Evolutionary conservation across 768 basidiomycete genomes (phyloP).

Genomic region (Rhizopogon vesiculosus): DNA sequence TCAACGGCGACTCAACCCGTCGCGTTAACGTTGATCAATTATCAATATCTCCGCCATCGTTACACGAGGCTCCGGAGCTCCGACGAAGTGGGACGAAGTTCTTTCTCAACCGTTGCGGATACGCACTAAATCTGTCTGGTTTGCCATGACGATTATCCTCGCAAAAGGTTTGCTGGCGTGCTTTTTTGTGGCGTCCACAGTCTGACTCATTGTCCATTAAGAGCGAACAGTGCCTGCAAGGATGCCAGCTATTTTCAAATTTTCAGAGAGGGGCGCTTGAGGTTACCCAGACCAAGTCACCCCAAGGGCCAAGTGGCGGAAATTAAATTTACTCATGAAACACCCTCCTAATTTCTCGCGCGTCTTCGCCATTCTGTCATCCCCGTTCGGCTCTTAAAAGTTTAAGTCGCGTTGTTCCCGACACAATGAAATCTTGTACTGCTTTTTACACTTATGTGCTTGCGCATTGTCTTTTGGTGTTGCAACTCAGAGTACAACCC

Average conservation of each 20-base stretch:
- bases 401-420: too few relatives aligned
- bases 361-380: too few relatives aligned
- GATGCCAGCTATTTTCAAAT: too few relatives aligned
- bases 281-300: not conserved
- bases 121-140: not conserved
- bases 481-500: too few relatives aligned
- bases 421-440: too few relatives aligned
- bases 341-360: too few relatives aligned
- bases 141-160: constrained; percentile 1
- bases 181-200: too few relatives aligned
- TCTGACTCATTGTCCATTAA: not conserved
- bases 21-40: not conserved
- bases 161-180: not conserved
- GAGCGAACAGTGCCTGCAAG: not conserved
- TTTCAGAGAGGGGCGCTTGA: too few relatives aligned
- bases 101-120: not conserved
- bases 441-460: too few relatives aligned
- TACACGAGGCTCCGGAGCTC: constrained; percentile 25
- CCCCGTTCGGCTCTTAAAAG: too few relatives aligned
- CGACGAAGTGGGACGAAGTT: not conserved
- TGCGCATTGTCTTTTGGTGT: too few relatives aligned
- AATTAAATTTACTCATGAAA: not conserved
- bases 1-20: too few relatives aligned
- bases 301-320: not conserved
- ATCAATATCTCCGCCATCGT: constrained; percentile 18